Evolutionary conservation across 495 filamentous ascomycete genomes (phyloP).

Genomic region (Aspergillus diversus): DNA sequence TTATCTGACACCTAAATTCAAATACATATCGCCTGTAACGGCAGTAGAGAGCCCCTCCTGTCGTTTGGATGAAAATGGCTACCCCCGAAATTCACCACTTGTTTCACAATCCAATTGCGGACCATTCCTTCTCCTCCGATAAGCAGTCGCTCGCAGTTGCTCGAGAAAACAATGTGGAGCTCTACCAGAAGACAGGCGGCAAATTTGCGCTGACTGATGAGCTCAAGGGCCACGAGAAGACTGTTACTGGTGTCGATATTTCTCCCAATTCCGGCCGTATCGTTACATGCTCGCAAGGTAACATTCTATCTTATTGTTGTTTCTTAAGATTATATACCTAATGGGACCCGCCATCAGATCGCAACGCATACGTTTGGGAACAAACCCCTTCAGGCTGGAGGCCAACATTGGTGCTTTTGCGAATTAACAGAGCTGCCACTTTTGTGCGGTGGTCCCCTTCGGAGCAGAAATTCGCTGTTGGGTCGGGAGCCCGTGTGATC

Average conservation of each 20-base stretch:
- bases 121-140: constrained; percentile 97
- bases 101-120: constrained; percentile 93
- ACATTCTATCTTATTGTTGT: constrained; percentile 19
- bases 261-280: constrained; percentile 87
- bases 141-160: constrained; percentile 87
- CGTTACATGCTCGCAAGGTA: constrained; percentile 96
- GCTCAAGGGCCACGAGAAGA: constrained; percentile 95
- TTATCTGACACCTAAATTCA: constrained; percentile 1
- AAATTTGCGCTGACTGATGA: constrained; percentile 87
- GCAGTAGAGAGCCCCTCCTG: constrained; percentile 99
- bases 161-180: constrained; percentile 87
- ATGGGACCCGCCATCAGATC: constrained; percentile 60
- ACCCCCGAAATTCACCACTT: constrained; percentile 92
- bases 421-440: constrained; percentile 95
- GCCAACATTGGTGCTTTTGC: constrained; percentile 92
- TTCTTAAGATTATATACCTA: constrained; percentile 7
- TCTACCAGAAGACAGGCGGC: constrained; percentile 74
- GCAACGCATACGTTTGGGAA: constrained; percentile 98
- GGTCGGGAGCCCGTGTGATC: constrained; percentile 92
- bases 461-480: constrained; percentile 96
- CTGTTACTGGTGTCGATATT: constrained; percentile 94
- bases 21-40: constrained; percentile 38
- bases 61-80: constrained; percentile 69
- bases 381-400: constrained; percentile 90
- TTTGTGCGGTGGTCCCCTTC: constrained; percentile 97